phyloP scores from a whole-genome alignment of 2,329 filamentous ascomycete genomes.

The Chaetomiaceae sp. region DNA sequence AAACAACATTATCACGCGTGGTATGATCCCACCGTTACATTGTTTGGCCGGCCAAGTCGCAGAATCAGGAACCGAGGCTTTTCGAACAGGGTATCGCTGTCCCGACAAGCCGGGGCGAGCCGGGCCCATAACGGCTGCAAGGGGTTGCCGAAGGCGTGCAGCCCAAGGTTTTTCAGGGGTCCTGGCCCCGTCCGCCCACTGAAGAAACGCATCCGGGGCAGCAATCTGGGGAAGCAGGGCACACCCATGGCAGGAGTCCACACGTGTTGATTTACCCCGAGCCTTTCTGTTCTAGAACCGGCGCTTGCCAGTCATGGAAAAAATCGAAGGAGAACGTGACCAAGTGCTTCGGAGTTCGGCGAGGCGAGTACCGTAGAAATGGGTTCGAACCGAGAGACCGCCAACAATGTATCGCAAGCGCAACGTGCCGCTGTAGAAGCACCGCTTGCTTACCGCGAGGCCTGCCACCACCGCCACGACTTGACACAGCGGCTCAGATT shows the following conservation, averaged over 20 bases:
- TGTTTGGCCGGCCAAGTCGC: neutral
- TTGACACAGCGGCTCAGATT: slow-evolving; percentile 33
- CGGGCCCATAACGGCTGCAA: slow-evolving; percentile 9
- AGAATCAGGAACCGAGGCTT: neutral
- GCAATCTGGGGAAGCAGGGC: slow-evolving; percentile 11
- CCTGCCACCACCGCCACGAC: neutral
- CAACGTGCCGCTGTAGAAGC: neutral
- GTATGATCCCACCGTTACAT: slow-evolving; percentile 1
- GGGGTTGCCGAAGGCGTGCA: neutral
- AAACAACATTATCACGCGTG: neutral
- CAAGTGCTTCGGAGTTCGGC: neutral
- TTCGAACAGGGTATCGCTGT: neutral
- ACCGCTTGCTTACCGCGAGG: neutral
- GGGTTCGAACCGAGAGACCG: too few relatives aligned
- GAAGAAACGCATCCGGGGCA: neutral
- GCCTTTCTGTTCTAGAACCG: neutral
- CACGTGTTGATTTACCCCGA: neutral
- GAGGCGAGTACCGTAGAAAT: too few relatives aligned
- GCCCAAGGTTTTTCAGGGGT: slow-evolving; percentile 5
- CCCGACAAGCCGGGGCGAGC: neutral
- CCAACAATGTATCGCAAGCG: slow-evolving; percentile 1
- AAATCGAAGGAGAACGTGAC: neutral
- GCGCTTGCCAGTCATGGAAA: neutral
- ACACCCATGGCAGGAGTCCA: slow-evolving; percentile 2
- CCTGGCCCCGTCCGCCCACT: neutral